Conservation (phyloP, 1,139 yeast species). For the Candida frijolesensis region DNA sequence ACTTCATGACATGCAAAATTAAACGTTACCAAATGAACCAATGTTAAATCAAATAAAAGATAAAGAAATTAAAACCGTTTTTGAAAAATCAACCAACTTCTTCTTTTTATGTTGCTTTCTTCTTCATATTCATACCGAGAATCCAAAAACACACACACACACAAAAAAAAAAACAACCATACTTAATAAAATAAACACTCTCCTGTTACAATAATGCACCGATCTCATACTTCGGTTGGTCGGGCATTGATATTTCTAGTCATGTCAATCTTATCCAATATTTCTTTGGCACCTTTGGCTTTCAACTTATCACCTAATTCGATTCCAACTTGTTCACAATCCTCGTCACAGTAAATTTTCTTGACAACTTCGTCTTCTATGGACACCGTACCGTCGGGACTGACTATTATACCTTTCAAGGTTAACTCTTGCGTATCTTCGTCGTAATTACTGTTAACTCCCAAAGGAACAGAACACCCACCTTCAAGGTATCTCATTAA, state of each 20-base stretch:
- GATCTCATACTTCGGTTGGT: conserved; percentile 16
- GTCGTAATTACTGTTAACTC: conserved; percentile 69
- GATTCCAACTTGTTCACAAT: conserved; percentile 73
- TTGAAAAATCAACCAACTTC: background rate
- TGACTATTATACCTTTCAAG: conserved; percentile 75
- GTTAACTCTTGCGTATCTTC: conserved; percentile 41
- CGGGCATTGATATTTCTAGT: conserved; percentile 19
- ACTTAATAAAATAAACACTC: background rate
- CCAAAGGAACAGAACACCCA: conserved; percentile 97
- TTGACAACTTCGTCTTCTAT: conserved; percentile 58
- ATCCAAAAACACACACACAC: too few species aligned
- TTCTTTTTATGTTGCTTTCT: too few species aligned
- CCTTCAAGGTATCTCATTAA: conserved; percentile 90
- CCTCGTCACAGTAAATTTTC: conserved; percentile 44
- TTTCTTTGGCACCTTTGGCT: conserved; percentile 77
- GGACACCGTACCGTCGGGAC: conserved; percentile 75
- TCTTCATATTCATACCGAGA: background rate
- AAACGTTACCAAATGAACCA: background rate
- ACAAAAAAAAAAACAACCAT: too few species aligned
- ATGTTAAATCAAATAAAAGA: background rate
- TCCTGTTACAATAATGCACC: background rate
- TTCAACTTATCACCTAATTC: conserved; percentile 69
- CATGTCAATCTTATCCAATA: conserved; percentile 73
- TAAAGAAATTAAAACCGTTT: background rate
- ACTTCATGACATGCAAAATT: conserved; percentile 3